Percentiles rank a stretch among this genome's conserved stretches.
Conservation (phyloP, 441 rosid species). For the Pelargonium citronellum region DNA sequence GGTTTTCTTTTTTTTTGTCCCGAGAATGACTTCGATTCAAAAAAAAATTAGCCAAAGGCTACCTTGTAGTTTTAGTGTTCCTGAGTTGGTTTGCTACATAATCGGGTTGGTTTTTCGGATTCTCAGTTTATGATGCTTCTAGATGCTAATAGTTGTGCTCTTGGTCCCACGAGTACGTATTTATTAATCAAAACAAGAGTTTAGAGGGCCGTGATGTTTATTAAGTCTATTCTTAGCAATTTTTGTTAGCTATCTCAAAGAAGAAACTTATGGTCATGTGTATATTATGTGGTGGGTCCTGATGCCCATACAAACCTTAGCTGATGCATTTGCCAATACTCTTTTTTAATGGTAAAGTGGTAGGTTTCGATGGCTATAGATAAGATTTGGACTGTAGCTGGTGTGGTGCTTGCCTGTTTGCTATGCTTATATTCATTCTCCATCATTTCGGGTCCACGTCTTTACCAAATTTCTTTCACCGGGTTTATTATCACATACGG, state of each 20-base stretch:
- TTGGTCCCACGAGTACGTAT: too few species aligned
- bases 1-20: too few species aligned
- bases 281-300: constrained; percentile 3
- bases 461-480: background rate
- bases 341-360: too few species aligned
- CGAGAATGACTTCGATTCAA: too few species aligned
- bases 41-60: too few species aligned
- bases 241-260: background rate
- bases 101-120: background rate
- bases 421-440: background rate
- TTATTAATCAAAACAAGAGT: background rate
- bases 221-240: background rate
- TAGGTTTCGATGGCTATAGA: background rate
- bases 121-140: background rate
- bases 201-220: background rate
- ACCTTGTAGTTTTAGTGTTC: background rate
- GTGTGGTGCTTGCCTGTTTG: background rate
- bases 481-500: background rate
- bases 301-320: background rate
- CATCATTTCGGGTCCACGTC: background rate
- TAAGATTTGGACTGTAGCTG: background rate
- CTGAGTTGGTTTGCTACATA: background rate
- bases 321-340: background rate
- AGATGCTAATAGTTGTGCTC: too few species aligned
- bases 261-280: background rate